phyloP scores from a whole-genome alignment of 2,329 filamentous ascomycete genomes.

The Madurella mycetomatis region DNA sequence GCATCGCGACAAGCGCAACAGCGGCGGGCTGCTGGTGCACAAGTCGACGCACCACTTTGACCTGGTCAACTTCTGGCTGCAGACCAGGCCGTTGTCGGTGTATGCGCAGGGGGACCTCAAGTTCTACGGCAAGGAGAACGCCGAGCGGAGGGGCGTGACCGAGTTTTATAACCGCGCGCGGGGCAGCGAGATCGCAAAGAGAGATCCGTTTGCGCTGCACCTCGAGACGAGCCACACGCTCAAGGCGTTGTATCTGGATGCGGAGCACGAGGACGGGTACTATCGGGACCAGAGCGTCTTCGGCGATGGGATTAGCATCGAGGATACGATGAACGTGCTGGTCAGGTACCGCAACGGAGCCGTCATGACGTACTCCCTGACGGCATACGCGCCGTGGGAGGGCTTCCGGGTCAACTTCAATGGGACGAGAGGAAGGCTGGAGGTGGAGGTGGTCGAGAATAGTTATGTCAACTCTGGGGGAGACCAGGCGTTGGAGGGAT shows the following conservation, averaged over 20 bases:
- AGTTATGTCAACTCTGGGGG: constrained; percentile 59
- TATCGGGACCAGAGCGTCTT: constrained; percentile 60
- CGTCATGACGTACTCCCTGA: constrained; percentile 55
- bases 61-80: constrained; percentile 59
- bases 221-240: constrained; percentile 49
- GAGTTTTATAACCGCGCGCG: constrained; percentile 48
- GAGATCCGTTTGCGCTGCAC: constrained; percentile 57
- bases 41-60: constrained; percentile 63
- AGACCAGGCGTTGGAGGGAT: constrained; percentile 51
- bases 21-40: constrained; percentile 56
- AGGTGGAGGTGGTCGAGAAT: constrained; percentile 59
- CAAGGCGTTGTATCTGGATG: constrained; percentile 56
- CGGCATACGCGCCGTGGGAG: constrained; percentile 60
- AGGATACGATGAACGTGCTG: constrained; percentile 60
- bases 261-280: constrained; percentile 60
- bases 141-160: constrained; percentile 49
- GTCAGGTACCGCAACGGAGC: constrained; percentile 54
- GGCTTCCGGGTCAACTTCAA: constrained; percentile 56
- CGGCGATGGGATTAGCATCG: constrained; percentile 59
- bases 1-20: constrained; percentile 59
- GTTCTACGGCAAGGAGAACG: constrained; percentile 60
- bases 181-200: constrained; percentile 46
- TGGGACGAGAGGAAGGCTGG: constrained; percentile 54
- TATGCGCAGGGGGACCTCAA: constrained; percentile 55
- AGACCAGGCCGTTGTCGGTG: constrained; percentile 50